These are phyloP conservation scores for Solanum aculeatissimum DNA, from an alignment of 305 asterid species.

Conservation along the genomic window DNA sequence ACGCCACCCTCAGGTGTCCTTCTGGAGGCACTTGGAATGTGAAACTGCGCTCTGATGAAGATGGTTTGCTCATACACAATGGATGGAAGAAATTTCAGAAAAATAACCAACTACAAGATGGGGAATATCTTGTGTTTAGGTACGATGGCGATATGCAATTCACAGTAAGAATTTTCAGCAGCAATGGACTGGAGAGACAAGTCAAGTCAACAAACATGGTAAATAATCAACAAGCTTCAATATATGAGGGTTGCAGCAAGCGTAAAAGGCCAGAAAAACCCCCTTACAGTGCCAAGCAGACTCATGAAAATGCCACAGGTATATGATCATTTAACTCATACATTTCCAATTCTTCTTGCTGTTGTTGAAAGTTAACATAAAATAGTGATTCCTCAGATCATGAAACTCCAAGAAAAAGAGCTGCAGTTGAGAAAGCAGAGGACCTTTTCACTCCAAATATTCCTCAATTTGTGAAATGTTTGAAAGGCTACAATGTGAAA, in stretches of 20 bases:
- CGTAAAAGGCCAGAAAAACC: background rate
- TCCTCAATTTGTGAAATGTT: background rate
- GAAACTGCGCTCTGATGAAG: background rate
- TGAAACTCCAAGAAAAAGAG: background rate
- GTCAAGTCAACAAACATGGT: background rate
- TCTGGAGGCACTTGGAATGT: constrained; percentile 1
- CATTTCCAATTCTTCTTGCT: background rate
- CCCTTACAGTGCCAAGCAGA: background rate
- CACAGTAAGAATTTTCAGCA: background rate
- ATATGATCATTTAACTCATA: background rate
- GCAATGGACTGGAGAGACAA: background rate
- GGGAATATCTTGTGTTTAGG: constrained; percentile 4
- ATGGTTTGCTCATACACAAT: background rate
- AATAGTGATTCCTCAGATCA: background rate
- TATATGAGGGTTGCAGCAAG: background rate
- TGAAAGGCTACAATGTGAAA: background rate
- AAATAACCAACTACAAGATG: background rate
- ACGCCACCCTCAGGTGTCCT: background rate
- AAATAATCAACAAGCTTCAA: background rate
- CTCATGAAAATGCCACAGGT: background rate
- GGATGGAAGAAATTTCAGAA: constrained; percentile 2
- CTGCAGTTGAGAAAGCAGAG: background rate
- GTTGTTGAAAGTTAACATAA: background rate
- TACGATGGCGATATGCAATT: constrained; percentile 2
- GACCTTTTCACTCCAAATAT: background rate